Conservation (phyloP, 2,329 filamentous ascomycete species). For the Venturia nashicola region DNA sequence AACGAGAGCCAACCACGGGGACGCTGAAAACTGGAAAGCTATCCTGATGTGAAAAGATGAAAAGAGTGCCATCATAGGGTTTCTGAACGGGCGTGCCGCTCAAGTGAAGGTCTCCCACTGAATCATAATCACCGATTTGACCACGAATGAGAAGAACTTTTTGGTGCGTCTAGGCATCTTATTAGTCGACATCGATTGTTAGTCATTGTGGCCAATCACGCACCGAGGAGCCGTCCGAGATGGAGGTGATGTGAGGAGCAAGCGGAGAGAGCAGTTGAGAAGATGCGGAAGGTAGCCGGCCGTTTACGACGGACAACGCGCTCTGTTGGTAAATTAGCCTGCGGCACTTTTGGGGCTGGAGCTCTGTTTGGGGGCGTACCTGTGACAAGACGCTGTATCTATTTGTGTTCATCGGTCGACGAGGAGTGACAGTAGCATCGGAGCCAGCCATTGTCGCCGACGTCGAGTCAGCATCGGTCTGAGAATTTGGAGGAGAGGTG, state of each 20-base stretch:
- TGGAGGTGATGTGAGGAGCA: constrained; percentile 66
- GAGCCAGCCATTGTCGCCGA: background rate
- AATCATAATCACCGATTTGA: constrained; percentile 60
- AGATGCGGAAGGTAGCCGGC: background rate
- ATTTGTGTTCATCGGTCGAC: constrained; percentile 5
- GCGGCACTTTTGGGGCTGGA: background rate
- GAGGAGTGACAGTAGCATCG: constrained; percentile 2
- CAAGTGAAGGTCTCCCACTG: constrained; percentile 17
- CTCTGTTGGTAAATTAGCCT: background rate
- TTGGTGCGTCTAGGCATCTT: constrained; percentile 61
- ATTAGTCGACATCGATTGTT: constrained; percentile 12
- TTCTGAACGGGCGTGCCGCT: constrained; percentile 7
- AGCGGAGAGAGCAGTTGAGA: constrained; percentile 47
- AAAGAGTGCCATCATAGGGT: constrained; percentile 62
- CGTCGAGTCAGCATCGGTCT: background rate
- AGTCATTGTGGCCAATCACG: constrained; percentile 17
- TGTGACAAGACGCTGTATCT: constrained; percentile 8
- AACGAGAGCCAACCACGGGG: constrained; percentile 81
- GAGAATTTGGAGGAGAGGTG: constrained; percentile 6
- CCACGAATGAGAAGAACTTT: constrained; percentile 77
- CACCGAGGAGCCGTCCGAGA: constrained; percentile 78
- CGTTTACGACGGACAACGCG: background rate
- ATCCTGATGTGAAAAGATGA: constrained; percentile 72
- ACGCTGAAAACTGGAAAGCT: constrained; percentile 71
- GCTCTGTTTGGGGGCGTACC: background rate